These are phyloP conservation scores for Fusarium protoensiforme DNA, from an alignment of 2,329 filamentous ascomycete genomes.

Conservation along the genomic window DNA sequence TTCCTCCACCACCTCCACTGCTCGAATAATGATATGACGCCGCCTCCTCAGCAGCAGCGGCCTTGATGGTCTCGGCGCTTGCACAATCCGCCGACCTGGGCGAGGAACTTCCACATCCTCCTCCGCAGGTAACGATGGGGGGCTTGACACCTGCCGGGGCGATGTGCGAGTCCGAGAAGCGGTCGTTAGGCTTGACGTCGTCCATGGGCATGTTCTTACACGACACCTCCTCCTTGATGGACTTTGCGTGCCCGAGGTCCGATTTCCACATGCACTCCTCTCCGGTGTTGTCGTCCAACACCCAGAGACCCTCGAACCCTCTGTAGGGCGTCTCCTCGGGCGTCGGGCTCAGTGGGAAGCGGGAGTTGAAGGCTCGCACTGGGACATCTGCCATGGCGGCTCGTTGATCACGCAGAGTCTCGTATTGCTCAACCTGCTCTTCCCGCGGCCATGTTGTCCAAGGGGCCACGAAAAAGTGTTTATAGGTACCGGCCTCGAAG, in stretches of 20 bases:
- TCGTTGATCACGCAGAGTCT: slow-evolving; percentile 30
- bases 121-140: slow-evolving; percentile 11
- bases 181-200: slow-evolving; percentile 1
- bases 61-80: slow-evolving; percentile 22
- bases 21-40: background rate
- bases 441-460: slow-evolving; percentile 36
- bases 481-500: slow-evolving; percentile 48
- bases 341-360: slow-evolving; percentile 1
- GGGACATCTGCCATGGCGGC: slow-evolving; percentile 20
- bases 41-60: background rate
- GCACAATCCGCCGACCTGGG: slow-evolving; percentile 23
- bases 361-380: background rate
- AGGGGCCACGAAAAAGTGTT: slow-evolving; percentile 44
- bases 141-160: slow-evolving; percentile 11
- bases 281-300: background rate
- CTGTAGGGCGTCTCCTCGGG: background rate
- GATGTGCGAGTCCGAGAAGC: slow-evolving; percentile 26
- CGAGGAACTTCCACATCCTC: slow-evolving; percentile 27
- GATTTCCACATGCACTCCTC: background rate
- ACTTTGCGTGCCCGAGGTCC: background rate
- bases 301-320: slow-evolving; percentile 17
- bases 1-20: background rate
- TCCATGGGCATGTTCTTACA: background rate
- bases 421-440: slow-evolving; percentile 37
- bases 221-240: background rate